phyloP scores from a whole-genome alignment of 1,284 basidiomycete species.

The Moesziomyces antarcticus region DNA sequence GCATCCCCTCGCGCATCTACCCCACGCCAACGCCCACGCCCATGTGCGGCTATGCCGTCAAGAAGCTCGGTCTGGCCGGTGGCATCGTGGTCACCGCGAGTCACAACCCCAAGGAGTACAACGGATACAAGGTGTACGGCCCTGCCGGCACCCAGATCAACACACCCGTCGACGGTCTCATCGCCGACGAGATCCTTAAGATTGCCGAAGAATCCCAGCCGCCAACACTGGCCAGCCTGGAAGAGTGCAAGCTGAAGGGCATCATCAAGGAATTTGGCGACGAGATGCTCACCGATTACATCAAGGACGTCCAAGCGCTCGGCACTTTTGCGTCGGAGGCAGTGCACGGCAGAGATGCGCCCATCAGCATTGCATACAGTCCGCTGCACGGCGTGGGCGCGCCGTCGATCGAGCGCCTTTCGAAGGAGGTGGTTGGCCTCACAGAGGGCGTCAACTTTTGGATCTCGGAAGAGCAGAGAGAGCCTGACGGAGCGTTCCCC shows the following conservation, averaged over 20 bases:
- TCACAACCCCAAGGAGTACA: slow-evolving; percentile 63
- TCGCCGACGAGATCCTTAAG: slow-evolving; percentile 51
- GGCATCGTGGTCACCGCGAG: slow-evolving; percentile 61
- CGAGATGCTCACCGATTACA: slow-evolving; percentile 52
- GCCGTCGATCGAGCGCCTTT: slow-evolving; percentile 36
- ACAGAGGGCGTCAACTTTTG: slow-evolving; percentile 40
- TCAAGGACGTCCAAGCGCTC: slow-evolving; percentile 34
- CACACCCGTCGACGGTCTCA: slow-evolving; percentile 54
- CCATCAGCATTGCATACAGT: slow-evolving; percentile 53
- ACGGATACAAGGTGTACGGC: slow-evolving; percentile 62
- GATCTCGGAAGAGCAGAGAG: slow-evolving; percentile 54
- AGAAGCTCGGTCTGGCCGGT: slow-evolving; percentile 52
- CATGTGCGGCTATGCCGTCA: slow-evolving; percentile 58
- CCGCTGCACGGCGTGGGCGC: slow-evolving; percentile 61
- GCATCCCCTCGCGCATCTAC: slow-evolving; percentile 52
- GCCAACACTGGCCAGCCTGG: slow-evolving; percentile 22
- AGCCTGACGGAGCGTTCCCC: slow-evolving; percentile 59
- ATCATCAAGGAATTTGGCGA: slow-evolving; percentile 32
- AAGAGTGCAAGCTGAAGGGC: slow-evolving; percentile 28
- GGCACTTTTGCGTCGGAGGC: slow-evolving; percentile 16
- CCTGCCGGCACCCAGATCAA: slow-evolving; percentile 61
- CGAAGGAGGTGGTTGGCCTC: slow-evolving; percentile 44
- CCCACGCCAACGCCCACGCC: slow-evolving; percentile 49
- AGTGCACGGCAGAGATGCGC: slow-evolving; percentile 22
- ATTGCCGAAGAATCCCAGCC: slow-evolving; percentile 31